Base-by-base conservation (phyloP, 176 grass and related monocot species). In the Urochloa ruziziensis region DNA sequence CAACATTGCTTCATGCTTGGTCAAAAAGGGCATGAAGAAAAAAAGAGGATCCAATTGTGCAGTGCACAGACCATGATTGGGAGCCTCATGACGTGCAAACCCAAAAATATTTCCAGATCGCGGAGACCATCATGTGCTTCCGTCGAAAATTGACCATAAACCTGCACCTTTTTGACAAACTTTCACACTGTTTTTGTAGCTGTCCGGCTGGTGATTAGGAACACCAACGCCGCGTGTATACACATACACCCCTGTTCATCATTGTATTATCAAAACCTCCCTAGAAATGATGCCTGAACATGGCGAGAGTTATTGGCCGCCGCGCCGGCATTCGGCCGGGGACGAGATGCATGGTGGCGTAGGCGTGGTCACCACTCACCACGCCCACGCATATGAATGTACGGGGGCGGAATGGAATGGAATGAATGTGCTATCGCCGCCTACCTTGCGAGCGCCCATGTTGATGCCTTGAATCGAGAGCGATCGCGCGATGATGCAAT, bases 361-460 rank as follows among this genome's bases (percentile, higher is more conserved):
- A 57, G 79, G 57, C 4, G 79, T 83, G 88, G 73, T 64, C 83
- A 60, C 83, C 83, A 78, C 83, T n/a, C n/a, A n/a, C 83, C 84
- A 78, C 83, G 73, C 39, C 30, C 63, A 23, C 2, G 54, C 35
- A 61, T 18, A 63, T 13, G 66, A 80, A 59, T 14, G 33, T 30
- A 16, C 9, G 8, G 37, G 16, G n/a, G 48, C 21, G 63, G 5
- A 16, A 47, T 19, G 59, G 14, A 1, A 68, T 62, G 77, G 42
- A 65, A 73, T 46, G 85, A 29, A 82, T 68, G 39, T 68, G 12
- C 68, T 4, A 27, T 59, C 25, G 64, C 7, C 69, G 23, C 6
- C 68, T 71, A 27, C 10, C 73, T 59, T 47, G 7, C 24, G 25
- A 48, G 25, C 17, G 39, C 30, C 60, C 51, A 72, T 58, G 36